Evolutionary conservation across 2,329 filamentous ascomycete species (phyloP).

Genomic region (Ophiostoma triangulosporum): DNA sequence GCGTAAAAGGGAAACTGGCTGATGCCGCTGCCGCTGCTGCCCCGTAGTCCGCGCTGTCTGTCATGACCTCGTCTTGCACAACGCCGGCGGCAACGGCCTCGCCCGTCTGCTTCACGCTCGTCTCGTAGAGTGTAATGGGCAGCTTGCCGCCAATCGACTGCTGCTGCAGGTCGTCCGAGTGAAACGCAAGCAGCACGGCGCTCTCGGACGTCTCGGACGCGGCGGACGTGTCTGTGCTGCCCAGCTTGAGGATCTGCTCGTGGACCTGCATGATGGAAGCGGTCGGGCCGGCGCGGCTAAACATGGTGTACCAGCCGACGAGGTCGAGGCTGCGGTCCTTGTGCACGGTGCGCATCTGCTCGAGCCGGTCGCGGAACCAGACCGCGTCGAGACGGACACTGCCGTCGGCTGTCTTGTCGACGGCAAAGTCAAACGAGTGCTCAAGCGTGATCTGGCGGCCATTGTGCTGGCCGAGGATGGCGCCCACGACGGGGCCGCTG

Average conservation of each 20-base stretch:
- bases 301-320: conserved; percentile 83
- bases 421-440: conserved; percentile 76
- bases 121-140: conserved; percentile 85
- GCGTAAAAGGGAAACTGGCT: conserved; percentile 47
- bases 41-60: too few relatives aligned
- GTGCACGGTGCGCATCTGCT: conserved; percentile 71
- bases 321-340: conserved; percentile 71
- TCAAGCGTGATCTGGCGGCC: conserved; percentile 85
- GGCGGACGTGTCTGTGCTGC: conserved; percentile 69
- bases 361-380: conserved; percentile 67
- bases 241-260: conserved; percentile 55
- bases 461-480: conserved; percentile 81
- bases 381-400: conserved; percentile 48
- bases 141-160: conserved; percentile 61
- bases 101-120: conserved; percentile 59
- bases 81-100: conserved; percentile 7
- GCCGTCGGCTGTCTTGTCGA: conserved; percentile 32
- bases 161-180: conserved; percentile 46
- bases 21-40: not conserved
- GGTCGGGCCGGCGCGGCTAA: conserved; percentile 59
- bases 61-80: conserved; percentile 16
- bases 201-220: conserved; percentile 62
- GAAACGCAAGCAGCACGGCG: conserved; percentile 74
- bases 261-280: conserved; percentile 60
- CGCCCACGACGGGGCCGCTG: conserved; percentile 66